Evolutionary conservation across 1,284 basidiomycete genomes (phyloP), one percentile per base, ranked within the genome.

Genomic region (Apiotrichum veenhuisii): DNA sequence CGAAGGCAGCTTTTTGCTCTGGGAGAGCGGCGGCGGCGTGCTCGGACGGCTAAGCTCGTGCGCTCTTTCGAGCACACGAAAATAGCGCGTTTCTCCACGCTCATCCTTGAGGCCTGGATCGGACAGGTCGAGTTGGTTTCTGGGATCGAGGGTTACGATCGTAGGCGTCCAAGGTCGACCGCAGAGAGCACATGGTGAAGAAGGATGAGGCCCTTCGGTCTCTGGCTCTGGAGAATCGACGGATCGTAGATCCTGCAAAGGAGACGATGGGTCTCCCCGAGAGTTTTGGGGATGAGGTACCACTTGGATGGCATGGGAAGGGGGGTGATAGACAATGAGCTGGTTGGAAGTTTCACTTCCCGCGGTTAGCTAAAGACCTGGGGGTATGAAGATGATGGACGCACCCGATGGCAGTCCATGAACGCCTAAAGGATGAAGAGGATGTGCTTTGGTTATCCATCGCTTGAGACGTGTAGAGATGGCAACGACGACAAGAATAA

Each of bases 281-380:
- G 37, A 27, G 10, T 22, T 20, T 26, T 58, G 51, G 9, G 58
- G 58, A 27, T 60, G 62, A 9, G 62, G 62, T 1, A 63, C 56
- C 3, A 94, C 87, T 25, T 88, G 83, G 15, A 94, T 80, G 0
- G 89, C 90, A 71, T 93, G 89, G 0, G 88, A 91, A 1, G 83
- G 86, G 0, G 90, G 85, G 69, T 93, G 89, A 77, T 93, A 94
- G 20, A 93, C 81, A 27, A 94, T 90, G 52, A 93, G 85, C 70
- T 92, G 89, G 73, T 90, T 88, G 0, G 88, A 86, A 7, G 84
- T 83, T 53, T 77, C 75, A 7, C 77, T 73, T 50, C 55, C 17
- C n/a, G n/a, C 11, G 17, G 45, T 52, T 14, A 55, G 52, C 30
- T 2, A 25, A 3, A 7, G 38, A 11, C 38, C 20, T 25, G 14